Evolutionary conservation across 805 yeast genomes (phyloP), one percentile per base, ranked within the genome.

Genomic region (Maudiozyma bulderi): DNA sequence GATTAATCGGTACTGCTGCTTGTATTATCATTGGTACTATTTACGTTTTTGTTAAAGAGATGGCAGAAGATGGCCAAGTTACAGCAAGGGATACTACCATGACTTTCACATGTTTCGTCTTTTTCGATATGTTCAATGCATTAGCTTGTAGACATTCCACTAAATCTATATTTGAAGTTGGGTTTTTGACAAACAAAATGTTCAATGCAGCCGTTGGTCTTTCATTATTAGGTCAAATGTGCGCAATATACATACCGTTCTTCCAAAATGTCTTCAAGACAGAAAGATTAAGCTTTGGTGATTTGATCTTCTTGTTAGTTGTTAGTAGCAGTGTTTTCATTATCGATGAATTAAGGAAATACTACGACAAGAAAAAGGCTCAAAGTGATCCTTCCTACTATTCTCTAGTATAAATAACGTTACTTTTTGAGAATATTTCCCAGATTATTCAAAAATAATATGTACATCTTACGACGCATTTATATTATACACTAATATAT

Each of bases 121-220:
- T 91, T 49, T 93, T 82, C 61, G 99, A 93, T 67, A 86, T 93
- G 95, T 93, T 93, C 72, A 95, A 90, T 67, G 99, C 99, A 0
- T 73, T 93, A 56, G 74, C 95, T 14, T 91, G 97, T 68, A 86
- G 98, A 61, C 95, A 95, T 54, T 76, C 84, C 51, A 75, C 87
- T 41, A 90, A 87, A 63, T 85, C 95, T 3, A 78, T 85, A n/a
- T 85, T 89, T 59, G 85, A 86, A 60, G 59, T 91, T 45, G 99
- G 99, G 0, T 57, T 87, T 53, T 72, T 77, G 57, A 74, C 76
- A 7, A 93, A 93, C 69, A 78, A 75, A 52, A 91, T 93, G 96
- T 93, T 93, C 73, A 93, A 93, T 62, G 71, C 84, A 54, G 96
- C 99, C 0, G 96, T 93, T 15, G 80, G 85, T 13, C 86, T 93